phyloP scores from a whole-genome alignment of 495 filamentous ascomycete genomes.

The Hypoxylon crocopeplum region DNA sequence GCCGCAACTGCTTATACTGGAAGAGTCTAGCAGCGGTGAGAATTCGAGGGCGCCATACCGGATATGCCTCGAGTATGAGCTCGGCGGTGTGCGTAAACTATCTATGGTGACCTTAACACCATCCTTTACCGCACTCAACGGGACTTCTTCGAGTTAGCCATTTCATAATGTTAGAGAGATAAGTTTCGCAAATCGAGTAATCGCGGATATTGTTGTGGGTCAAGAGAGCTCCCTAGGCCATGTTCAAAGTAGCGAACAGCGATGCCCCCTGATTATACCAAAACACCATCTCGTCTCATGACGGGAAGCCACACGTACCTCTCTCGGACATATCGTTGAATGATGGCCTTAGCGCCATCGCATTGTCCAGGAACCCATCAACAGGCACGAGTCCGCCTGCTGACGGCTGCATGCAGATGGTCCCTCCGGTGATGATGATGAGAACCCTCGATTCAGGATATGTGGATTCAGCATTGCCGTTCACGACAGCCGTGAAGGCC shows the following conservation, averaged over 20 bases:
- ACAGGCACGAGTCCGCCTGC: slow-evolving; percentile 72
- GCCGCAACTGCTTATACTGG: slow-evolving; percentile 81
- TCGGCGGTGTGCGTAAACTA: slow-evolving; percentile 80
- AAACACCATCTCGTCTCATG: not conserved
- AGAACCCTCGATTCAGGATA: slow-evolving; percentile 79
- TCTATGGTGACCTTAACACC: slow-evolving; percentile 47
- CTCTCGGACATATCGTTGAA: slow-evolving; percentile 87
- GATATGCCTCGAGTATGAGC: slow-evolving; percentile 80
- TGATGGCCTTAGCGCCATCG: slow-evolving; percentile 80
- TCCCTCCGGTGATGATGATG: slow-evolving; percentile 93
- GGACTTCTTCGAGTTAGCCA: slow-evolving; percentile 28
- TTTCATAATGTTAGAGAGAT: not conserved
- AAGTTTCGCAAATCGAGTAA: not conserved
- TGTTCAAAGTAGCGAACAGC: too few relatives aligned
- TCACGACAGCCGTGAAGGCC: slow-evolving; percentile 14
- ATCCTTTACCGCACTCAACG: slow-evolving; percentile 49
- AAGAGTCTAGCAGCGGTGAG: slow-evolving; percentile 84
- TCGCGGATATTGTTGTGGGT: too few relatives aligned
- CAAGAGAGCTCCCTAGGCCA: too few relatives aligned
- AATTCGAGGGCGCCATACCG: slow-evolving; percentile 91
- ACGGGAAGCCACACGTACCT: slow-evolving; percentile 41
- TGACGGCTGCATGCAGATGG: slow-evolving; percentile 89
- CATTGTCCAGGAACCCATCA: slow-evolving; percentile 80
- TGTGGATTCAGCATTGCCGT: slow-evolving; percentile 36
- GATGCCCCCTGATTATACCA: too few relatives aligned